Evolutionary conservation across 2,329 filamentous ascomycete genomes (phyloP), one percentile per base, ranked within the genome.

Genomic region (Clarireedia homoeocarpa): DNA sequence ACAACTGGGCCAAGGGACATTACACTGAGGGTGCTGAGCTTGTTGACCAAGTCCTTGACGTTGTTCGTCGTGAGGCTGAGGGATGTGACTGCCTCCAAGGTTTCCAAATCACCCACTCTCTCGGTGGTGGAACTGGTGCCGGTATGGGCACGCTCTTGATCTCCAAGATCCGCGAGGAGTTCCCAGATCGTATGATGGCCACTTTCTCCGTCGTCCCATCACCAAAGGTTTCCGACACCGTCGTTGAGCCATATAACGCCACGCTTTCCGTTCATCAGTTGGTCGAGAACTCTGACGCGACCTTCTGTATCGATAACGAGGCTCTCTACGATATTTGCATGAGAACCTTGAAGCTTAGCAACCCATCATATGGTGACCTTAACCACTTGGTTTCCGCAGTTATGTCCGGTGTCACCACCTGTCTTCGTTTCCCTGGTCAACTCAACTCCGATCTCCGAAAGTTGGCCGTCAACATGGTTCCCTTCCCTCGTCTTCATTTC

Each of bases 1-100:
- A 99, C 90, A 97, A 97, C 86, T 99, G 94, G 94, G 94, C 94
- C 77, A 99, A 97, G 87, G 94, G 94, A 80, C 94, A 99, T 77
- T 99, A 99, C 85, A 99, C 94, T 65, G 94, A 99, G 82, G 94
- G 94, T 85, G 94, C 94, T 68, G 94, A 99, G 81, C 85, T 97
- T 63, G 94, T 99, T 67, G 94, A 99, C 81, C 84, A 96, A 72
- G 94, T 99, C 67, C 85, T 99, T 68, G 94, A 97, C 74, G 94
- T 99, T 66, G 92, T 99, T 73, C 94, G 94, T 74, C 92, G 94
- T 71, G 94, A 99, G 83, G 92, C 94, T 67, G 94, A 99, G 80
- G 90, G 89, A 75, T 97, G 94, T 74, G 94, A 99, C 84, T 96
- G 90, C 84, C 91, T 99, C 63, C 94, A 99, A 81, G 94, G 94